A percentile compares a stretch with the other conserved stretches of the same genome.
Evolutionary conservation across 352 stramenopile genomes (phyloP).

Genomic region (Pythium phragmiticola): DNA sequence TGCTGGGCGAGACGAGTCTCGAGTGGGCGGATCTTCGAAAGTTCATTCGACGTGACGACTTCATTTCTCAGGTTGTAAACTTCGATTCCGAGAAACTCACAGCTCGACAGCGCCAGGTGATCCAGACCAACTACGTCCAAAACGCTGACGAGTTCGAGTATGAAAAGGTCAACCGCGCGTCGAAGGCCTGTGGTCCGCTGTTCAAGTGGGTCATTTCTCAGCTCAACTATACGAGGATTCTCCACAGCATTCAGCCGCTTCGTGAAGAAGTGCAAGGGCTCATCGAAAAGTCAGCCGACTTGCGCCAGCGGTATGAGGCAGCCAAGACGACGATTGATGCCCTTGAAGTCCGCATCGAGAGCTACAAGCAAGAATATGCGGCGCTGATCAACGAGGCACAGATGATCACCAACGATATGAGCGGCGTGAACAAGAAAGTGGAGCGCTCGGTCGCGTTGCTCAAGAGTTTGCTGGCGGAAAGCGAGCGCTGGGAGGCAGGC

Average conservation of each 20-base stretch:
- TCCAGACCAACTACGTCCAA: constrained; percentile 95
- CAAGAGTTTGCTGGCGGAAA: constrained; percentile 97
- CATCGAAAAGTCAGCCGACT: constrained; percentile 91
- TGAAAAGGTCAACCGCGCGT: constrained; percentile 92
- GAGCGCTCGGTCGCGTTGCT: constrained; percentile 96
- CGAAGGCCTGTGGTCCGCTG: constrained; percentile 97
- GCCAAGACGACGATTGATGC: constrained; percentile 93
- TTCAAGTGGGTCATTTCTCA: constrained; percentile 99
- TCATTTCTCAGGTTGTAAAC: constrained; percentile 99
- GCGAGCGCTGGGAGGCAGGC: constrained; percentile 96
- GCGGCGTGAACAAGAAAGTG: constrained; percentile 96
- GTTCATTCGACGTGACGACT: constrained; percentile 96
- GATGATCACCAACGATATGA: constrained; percentile 98
- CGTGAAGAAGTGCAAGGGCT: constrained; percentile 97
- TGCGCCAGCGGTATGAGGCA: constrained; percentile 92
- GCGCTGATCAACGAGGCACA: constrained; percentile 97
- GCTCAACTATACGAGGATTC: constrained; percentile 98
- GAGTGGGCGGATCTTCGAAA: constrained; percentile 98
- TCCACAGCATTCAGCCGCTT: constrained; percentile 98
- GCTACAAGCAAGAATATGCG: constrained; percentile 99
- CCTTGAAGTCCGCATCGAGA: constrained; percentile 95
- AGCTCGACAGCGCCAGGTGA: constrained; percentile 91
- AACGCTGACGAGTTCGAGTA: constrained; percentile 90
- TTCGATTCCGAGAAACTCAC: constrained; percentile 98
- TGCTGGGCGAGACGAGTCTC: constrained; percentile 96